Conservation (phyloP, 345 rosid genomes). For the Arabis alpina region DNA sequence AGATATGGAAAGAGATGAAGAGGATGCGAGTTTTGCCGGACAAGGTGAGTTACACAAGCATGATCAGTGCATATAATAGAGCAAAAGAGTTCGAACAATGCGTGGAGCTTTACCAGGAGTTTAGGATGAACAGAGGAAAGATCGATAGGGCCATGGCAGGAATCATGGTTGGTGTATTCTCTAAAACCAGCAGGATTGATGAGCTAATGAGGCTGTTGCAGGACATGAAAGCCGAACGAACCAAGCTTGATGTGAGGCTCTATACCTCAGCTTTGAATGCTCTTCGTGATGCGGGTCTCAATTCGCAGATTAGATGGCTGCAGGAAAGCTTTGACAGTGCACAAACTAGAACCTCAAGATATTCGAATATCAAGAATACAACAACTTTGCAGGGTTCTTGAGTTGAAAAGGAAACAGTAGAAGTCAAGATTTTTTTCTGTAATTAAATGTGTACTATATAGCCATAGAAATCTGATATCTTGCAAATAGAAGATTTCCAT, state of each 20-base stretch:
- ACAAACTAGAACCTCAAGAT: constrained; percentile 30
- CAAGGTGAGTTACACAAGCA: constrained; percentile 76
- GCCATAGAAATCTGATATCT: constrained; percentile 18
- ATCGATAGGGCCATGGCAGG: constrained; percentile 80
- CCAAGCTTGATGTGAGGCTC: constrained; percentile 65
- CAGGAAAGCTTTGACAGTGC: constrained; percentile 56
- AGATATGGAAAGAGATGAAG: constrained; percentile 86
- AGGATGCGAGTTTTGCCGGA: constrained; percentile 72
- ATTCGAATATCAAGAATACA: constrained; percentile 4
- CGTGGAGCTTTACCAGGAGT: constrained; percentile 62
- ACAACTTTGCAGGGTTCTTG: constrained; percentile 18
- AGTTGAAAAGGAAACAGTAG: constrained; percentile 17
- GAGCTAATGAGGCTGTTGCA: constrained; percentile 73
- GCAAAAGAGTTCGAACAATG: constrained; percentile 65
- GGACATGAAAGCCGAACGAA: constrained; percentile 70
- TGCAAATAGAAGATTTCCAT: constrained; percentile 36
- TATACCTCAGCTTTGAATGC: constrained; percentile 71
- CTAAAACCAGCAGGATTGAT: constrained; percentile 65
- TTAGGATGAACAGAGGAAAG: constrained; percentile 57
- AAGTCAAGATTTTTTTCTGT: constrained; percentile 29
- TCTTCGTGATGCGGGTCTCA: constrained; percentile 74
- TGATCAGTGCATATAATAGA: constrained; percentile 71
- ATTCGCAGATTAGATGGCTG: constrained; percentile 65
- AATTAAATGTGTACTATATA: constrained; percentile 22
- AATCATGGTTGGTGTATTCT: constrained; percentile 83